Percentiles rank a stretch among this genome's conserved stretches.
Conservation (phyloP, 306 rosid genomes). For the Luffa acutangula region DNA sequence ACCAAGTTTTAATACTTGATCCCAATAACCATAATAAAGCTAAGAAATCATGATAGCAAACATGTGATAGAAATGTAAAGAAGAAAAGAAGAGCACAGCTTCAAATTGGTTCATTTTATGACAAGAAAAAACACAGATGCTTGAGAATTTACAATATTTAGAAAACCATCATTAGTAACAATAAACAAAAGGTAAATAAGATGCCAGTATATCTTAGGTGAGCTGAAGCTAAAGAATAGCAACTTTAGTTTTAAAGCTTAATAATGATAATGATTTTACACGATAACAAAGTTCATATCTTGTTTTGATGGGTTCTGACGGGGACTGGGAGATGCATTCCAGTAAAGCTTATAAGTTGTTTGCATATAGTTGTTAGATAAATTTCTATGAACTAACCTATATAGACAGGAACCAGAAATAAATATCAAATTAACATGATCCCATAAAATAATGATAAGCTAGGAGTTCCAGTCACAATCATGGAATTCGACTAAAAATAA, state of each 20-base stretch:
- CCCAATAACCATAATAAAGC: slow-evolving; percentile 4
- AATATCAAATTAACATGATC: not conserved
- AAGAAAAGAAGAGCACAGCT: not conserved
- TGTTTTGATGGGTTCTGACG: not conserved
- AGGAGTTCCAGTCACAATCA: not conserved
- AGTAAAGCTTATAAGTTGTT: not conserved
- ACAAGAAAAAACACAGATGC: not conserved
- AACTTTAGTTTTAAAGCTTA: not conserved
- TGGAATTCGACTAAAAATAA: not conserved
- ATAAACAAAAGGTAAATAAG: not conserved
- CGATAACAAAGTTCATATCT: not conserved
- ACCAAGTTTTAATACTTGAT: slow-evolving; percentile 10
- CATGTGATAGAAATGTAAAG: not conserved
- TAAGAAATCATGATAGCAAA: not conserved
- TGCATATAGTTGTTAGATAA: not conserved
- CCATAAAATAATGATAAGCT: not conserved
- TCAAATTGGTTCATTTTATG: not conserved
- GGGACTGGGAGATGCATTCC: not conserved
- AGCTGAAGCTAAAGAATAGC: not conserved
- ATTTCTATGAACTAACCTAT: not conserved
- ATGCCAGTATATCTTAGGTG: not conserved
- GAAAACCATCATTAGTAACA: not conserved
- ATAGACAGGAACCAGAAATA: not conserved
- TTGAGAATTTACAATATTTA: not conserved
- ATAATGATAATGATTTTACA: not conserved